Evolutionary conservation across 257 asterid species (phyloP).

Genomic region (Nicotiana undulata): DNA sequence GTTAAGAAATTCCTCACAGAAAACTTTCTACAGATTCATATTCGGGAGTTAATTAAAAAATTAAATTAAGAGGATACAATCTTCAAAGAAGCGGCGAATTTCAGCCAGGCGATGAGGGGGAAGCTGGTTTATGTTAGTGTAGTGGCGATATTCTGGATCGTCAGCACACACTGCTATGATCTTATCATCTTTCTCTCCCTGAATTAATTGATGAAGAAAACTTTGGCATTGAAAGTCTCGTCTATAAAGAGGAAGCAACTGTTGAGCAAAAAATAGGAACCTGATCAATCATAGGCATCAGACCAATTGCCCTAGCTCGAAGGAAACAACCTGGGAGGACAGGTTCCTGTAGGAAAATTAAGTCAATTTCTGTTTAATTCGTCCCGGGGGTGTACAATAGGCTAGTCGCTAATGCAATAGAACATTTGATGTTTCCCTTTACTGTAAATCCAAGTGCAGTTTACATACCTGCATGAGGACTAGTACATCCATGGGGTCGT

Average conservation of each 20-base stretch:
- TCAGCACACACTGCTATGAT: slow-evolving; percentile 96
- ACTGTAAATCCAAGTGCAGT: background rate
- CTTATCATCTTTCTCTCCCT: slow-evolving; percentile 97
- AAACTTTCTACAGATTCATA: background rate
- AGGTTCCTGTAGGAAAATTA: slow-evolving; percentile 49
- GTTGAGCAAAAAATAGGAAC: slow-evolving; percentile 17
- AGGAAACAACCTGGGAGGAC: slow-evolving; percentile 88
- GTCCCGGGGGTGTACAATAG: background rate
- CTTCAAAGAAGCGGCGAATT: slow-evolving; percentile 94
- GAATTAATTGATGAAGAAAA: slow-evolving; percentile 3
- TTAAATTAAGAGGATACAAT: slow-evolving; percentile 45
- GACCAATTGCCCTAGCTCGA: slow-evolving; percentile 92
- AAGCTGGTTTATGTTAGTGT: slow-evolving; percentile 81
- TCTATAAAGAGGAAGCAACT: background rate
- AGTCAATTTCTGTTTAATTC: background rate
- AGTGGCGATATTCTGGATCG: slow-evolving; percentile 90
- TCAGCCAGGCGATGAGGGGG: slow-evolving; percentile 90
- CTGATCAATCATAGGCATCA: slow-evolving; percentile 99
- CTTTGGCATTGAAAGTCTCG: fast-evolving
- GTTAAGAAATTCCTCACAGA: slow-evolving; percentile 11
- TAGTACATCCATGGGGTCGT: slow-evolving; percentile 90
- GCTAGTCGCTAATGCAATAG: background rate
- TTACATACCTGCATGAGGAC: slow-evolving; percentile 84
- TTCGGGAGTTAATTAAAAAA: background rate
- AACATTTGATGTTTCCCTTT: background rate